Percentiles rank a stretch among this genome's conserved stretches.
Conservation (phyloP, 202 grass and related monocot species). For the Schoenoplectus tabernaemontani region DNA sequence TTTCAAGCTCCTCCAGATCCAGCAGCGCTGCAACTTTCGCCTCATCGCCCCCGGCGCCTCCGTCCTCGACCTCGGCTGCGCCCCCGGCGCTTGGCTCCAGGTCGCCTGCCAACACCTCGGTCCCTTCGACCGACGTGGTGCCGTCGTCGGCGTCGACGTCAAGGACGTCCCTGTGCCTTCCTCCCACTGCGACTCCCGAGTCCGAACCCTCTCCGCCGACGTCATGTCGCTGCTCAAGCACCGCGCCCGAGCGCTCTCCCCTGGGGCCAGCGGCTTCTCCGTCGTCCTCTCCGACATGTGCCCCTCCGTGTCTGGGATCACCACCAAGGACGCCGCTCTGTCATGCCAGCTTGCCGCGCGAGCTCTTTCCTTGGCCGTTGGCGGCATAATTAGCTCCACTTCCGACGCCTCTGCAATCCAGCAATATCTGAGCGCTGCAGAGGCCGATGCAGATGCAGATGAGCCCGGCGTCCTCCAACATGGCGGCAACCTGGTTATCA, state of each 20-base stretch:
- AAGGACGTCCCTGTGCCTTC: slow-evolving; percentile 62
- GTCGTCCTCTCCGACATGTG: slow-evolving; percentile 91
- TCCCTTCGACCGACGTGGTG: slow-evolving; percentile 54
- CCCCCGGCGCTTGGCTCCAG: slow-evolving; percentile 80
- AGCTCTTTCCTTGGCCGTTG: slow-evolving; percentile 66
- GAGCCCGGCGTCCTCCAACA: slow-evolving; percentile 53
- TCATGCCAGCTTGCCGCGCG: slow-evolving; percentile 64
- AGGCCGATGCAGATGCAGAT: slow-evolving; percentile 43
- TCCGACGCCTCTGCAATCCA: slow-evolving; percentile 33
- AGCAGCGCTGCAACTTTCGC: slow-evolving; percentile 65
- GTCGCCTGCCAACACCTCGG: slow-evolving; percentile 76
- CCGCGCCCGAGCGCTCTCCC: slow-evolving; percentile 47
- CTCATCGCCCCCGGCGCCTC: slow-evolving; percentile 47
- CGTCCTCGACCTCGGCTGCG: slow-evolving; percentile 79
- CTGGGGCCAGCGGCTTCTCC: slow-evolving; percentile 70
- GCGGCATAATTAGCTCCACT: slow-evolving; percentile 34
- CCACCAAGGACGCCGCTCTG: slow-evolving; percentile 73
- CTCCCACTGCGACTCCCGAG: slow-evolving; percentile 64
- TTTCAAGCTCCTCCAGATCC: slow-evolving; percentile 87
- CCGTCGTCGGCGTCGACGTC: slow-evolving; percentile 62
- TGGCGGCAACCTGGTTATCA: slow-evolving; percentile 71
- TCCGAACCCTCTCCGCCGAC: slow-evolving; percentile 56
- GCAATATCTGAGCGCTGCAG: slow-evolving; percentile 33
- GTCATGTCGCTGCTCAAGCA: slow-evolving; percentile 68
- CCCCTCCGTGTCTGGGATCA: slow-evolving; percentile 81